Evolutionary conservation across 192 early-diverging fungal species (phyloP).

Genomic region (Bifiguratus adelaidae): DNA sequence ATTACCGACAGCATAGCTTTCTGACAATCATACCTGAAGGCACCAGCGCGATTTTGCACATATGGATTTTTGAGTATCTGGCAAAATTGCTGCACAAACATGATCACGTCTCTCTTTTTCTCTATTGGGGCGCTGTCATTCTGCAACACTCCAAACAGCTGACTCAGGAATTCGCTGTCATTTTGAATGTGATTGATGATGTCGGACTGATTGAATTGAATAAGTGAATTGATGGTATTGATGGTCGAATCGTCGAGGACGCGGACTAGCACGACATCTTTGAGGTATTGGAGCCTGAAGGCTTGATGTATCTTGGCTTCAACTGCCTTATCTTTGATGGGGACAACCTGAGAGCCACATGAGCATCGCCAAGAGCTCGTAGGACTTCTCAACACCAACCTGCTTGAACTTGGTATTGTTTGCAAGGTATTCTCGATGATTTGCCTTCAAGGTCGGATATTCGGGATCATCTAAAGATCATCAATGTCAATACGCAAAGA

Average conservation of each 20-base stretch:
- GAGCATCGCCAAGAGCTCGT: too few species aligned
- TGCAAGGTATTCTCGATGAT: slow-evolving; percentile 63
- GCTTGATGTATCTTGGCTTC: slow-evolving; percentile 76
- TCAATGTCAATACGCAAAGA: too few species aligned
- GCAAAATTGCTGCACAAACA: slow-evolving; percentile 76
- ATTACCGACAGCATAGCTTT: background rate
- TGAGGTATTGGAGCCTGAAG: slow-evolving; percentile 79
- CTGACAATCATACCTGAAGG: slow-evolving; percentile 46
- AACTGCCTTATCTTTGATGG: slow-evolving; percentile 60
- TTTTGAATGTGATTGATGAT: slow-evolving; percentile 67
- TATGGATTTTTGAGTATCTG: slow-evolving; percentile 65
- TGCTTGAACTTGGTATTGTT: slow-evolving; percentile 50
- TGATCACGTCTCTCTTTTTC: slow-evolving; percentile 63
- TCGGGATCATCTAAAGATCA: slow-evolving; percentile 73
- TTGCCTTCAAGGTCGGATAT: slow-evolving; percentile 53
- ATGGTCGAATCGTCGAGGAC: slow-evolving; percentile 69
- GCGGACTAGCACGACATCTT: slow-evolving; percentile 72
- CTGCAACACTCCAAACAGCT: slow-evolving; percentile 59
- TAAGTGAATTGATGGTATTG: slow-evolving; percentile 60
- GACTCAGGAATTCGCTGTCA: slow-evolving; percentile 54
- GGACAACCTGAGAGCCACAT: slow-evolving; percentile 68
- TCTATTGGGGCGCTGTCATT: slow-evolving; percentile 24
- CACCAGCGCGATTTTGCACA: slow-evolving; percentile 34
- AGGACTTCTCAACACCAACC: too few species aligned
- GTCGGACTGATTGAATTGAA: slow-evolving; percentile 78